Conservation (phyloP, 495 filamentous ascomycete species). For the Aspergillus leporis region DNA sequence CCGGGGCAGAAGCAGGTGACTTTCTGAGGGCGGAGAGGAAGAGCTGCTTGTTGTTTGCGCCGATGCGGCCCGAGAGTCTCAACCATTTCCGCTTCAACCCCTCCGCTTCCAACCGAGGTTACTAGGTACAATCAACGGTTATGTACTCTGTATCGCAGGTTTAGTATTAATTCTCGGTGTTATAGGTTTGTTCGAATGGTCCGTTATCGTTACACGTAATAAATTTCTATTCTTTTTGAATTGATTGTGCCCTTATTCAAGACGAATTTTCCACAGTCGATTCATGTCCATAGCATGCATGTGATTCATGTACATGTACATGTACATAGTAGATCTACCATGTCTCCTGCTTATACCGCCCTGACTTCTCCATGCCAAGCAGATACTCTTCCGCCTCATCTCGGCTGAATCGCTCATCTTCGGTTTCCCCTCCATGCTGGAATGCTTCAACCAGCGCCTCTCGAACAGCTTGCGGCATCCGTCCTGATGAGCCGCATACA, state of each 20-base stretch:
- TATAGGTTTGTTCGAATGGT: neutral
- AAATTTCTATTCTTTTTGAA: neutral
- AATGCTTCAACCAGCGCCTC: constrained; percentile 76
- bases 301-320: constrained; percentile 2
- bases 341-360: constrained; percentile 77
- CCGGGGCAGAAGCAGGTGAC: neutral
- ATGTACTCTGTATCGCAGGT: neutral
- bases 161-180: neutral
- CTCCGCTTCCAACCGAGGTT: constrained; percentile 42
- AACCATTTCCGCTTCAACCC: constrained; percentile 18
- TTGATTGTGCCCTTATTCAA: neutral
- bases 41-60: constrained; percentile 23
- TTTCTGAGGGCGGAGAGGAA: constrained; percentile 22
- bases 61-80: constrained; percentile 43
- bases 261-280: neutral
- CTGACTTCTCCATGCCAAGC: constrained; percentile 62
- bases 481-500: constrained; percentile 80
- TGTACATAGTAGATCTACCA: constrained; percentile 50
- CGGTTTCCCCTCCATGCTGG: constrained; percentile 32
- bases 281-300: neutral
- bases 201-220: neutral
- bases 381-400: constrained; percentile 60
- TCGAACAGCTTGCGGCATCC: constrained; percentile 90
- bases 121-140: neutral
- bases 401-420: constrained; percentile 29